A percentile compares a stretch with the other conserved stretches of the same genome.
Conservation (phyloP, 495 filamentous ascomycete genomes). For the Daldinia caldariorum region DNA sequence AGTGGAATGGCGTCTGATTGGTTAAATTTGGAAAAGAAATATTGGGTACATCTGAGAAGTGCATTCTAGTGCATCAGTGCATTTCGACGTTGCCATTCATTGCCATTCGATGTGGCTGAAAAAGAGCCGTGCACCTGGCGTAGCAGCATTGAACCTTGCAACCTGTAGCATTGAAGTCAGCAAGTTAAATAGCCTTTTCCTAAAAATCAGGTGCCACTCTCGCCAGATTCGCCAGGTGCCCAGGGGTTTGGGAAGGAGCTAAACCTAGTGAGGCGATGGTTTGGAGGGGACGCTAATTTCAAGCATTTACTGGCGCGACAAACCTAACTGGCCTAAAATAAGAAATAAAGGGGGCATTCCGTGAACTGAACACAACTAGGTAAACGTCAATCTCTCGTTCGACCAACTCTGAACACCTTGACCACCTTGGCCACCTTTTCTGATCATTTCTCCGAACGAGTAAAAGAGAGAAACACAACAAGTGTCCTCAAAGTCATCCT, state of each 20-base stretch:
- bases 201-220: conserved; percentile 27
- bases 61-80: background rate
- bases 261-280: background rate
- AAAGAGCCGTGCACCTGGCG: conserved; percentile 6
- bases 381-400: conserved; percentile 33
- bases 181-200: background rate
- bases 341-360: conserved; percentile 39
- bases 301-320: conserved; percentile 36
- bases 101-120: conserved; percentile 38
- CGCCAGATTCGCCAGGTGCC: conserved; percentile 22
- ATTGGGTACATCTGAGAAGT: background rate
- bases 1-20: conserved; percentile 26
- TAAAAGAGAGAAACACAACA: conserved; percentile 5
- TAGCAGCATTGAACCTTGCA: conserved; percentile 1
- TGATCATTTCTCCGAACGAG: conserved; percentile 1
- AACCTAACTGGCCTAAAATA: conserved; percentile 34
- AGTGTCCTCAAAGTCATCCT: conserved; percentile 26
- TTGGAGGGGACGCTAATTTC: conserved; percentile 32
- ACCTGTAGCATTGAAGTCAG: background rate
- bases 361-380: conserved; percentile 21
- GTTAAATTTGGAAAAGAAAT: background rate
- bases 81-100: conserved; percentile 14
- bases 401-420: conserved; percentile 22
- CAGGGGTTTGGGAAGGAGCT: conserved; percentile 26
- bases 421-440: conserved; percentile 8